Conservation (phyloP, 352 stramenopile species). For the Phytophthora pistaciae region DNA sequence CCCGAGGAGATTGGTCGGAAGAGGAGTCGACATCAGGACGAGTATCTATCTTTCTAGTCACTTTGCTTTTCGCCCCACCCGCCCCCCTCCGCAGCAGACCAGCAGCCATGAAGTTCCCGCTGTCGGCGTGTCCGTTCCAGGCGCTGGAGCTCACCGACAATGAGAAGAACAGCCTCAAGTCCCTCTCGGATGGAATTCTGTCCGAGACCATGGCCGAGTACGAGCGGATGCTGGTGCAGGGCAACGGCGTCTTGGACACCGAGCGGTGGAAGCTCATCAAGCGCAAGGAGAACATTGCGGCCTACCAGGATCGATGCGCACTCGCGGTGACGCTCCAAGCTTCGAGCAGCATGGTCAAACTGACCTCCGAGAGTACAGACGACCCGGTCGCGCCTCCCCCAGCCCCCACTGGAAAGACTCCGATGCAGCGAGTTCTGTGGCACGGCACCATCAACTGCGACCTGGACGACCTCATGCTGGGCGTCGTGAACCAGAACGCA, state of each 20-base stretch:
- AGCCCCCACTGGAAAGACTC: slow-evolving; percentile 9
- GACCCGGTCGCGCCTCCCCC: slow-evolving; percentile 29
- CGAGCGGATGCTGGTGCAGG: slow-evolving; percentile 42
- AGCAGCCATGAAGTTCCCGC: slow-evolving; percentile 44
- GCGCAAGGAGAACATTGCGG: slow-evolving; percentile 53
- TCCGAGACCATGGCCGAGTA: slow-evolving; percentile 50
- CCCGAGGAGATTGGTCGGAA: background rate
- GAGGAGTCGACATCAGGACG: slow-evolving; percentile 6
- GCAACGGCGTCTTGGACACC: slow-evolving; percentile 46
- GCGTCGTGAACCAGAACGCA: slow-evolving; percentile 38
- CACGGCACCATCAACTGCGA: slow-evolving; percentile 56
- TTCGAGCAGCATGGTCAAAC: slow-evolving; percentile 33
- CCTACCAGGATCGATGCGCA: slow-evolving; percentile 54
- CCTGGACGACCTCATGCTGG: slow-evolving; percentile 56
- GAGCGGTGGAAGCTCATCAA: slow-evolving; percentile 62
- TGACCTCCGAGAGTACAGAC: slow-evolving; percentile 3
- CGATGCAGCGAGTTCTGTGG: slow-evolving; percentile 34
- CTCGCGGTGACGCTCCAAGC: slow-evolving; percentile 40
- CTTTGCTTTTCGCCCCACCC: slow-evolving; percentile 28
- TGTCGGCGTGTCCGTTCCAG: slow-evolving; percentile 46
- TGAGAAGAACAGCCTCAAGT: slow-evolving; percentile 33
- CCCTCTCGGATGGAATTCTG: slow-evolving; percentile 33
- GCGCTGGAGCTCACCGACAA: slow-evolving; percentile 29
- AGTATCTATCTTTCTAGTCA: slow-evolving; percentile 14
- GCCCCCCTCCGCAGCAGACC: slow-evolving; percentile 1